These are phyloP conservation scores for Mucuna pruriens DNA, from an alignment of 306 rosid species.

Conservation along the genomic window DNA sequence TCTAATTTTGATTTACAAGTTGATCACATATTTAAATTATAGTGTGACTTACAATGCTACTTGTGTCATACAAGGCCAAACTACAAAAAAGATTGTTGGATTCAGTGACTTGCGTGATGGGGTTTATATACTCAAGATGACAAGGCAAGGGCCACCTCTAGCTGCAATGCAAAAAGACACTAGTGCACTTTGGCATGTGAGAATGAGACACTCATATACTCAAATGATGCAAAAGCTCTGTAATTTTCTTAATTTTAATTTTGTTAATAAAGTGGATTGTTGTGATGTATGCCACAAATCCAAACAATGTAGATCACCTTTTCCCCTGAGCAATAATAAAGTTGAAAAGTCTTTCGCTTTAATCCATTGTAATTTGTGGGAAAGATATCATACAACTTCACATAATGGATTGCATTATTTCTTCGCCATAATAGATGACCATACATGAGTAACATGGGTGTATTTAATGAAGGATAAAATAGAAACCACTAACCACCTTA, in stretches of 20 bases:
- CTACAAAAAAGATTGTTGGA: no score
- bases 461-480: not conserved
- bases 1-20: no score
- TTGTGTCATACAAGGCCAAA: no score
- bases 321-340: not conserved
- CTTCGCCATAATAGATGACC: not conserved
- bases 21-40: no score
- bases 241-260: no score
- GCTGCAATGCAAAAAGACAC: not conserved
- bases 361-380: no score
- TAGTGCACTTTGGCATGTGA: not conserved
- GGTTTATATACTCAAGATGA: not conserved
- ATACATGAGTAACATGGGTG: not conserved
- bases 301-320: no score
- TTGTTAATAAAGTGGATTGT: no score
- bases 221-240: not conserved
- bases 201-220: not conserved
- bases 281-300: no score
- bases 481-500: not conserved
- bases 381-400: not conserved
- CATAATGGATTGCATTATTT: not conserved
- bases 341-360: not conserved
- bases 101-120: no score
- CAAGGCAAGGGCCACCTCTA: not conserved
- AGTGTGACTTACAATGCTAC: no score